These are phyloP conservation scores for Bruguiera parviflora DNA, from an alignment of 345 rosid genomes.

Conservation along the genomic window DNA sequence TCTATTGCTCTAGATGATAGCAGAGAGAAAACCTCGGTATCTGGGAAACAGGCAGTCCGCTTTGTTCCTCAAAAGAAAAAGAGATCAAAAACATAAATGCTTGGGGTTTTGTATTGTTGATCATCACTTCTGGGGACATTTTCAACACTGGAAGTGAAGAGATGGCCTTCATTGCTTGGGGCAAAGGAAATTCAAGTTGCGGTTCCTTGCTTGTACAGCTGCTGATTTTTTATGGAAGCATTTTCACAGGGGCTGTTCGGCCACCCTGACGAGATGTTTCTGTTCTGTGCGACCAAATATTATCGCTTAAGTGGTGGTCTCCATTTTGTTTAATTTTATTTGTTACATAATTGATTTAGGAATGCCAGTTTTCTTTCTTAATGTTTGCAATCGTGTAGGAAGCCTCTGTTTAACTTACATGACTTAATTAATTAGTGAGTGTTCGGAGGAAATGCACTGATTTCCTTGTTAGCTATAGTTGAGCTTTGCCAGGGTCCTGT, in stretches of 20 bases:
- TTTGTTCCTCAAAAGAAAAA: conserved; percentile 82
- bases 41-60: conserved; percentile 81
- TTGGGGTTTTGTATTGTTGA: conserved; percentile 4
- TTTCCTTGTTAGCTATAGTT: conserved; percentile 3
- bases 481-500: not conserved
- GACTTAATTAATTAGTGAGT: not conserved
- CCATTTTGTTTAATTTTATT: not conserved
- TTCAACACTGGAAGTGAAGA: conserved; percentile 17
- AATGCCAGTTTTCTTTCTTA: not conserved
- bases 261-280: conserved; percentile 9
- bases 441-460: not conserved
- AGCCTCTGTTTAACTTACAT: not conserved
- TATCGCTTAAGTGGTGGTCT: not conserved
- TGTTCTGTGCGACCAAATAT: conserved; percentile 8
- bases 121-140: conserved; percentile 12
- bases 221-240: conserved; percentile 2
- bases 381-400: conserved; percentile 4
- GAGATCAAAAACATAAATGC: conserved; percentile 50
- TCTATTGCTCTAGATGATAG: conserved; percentile 75
- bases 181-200: not conserved
- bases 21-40: conserved; percentile 61
- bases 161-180: conserved; percentile 13
- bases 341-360: conserved; percentile 1
- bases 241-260: conserved; percentile 2
- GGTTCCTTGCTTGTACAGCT: conserved; percentile 1